These are phyloP conservation scores for Ustulina deusta DNA, from an alignment of 2,329 filamentous ascomycete species.

Conservation along the genomic window DNA sequence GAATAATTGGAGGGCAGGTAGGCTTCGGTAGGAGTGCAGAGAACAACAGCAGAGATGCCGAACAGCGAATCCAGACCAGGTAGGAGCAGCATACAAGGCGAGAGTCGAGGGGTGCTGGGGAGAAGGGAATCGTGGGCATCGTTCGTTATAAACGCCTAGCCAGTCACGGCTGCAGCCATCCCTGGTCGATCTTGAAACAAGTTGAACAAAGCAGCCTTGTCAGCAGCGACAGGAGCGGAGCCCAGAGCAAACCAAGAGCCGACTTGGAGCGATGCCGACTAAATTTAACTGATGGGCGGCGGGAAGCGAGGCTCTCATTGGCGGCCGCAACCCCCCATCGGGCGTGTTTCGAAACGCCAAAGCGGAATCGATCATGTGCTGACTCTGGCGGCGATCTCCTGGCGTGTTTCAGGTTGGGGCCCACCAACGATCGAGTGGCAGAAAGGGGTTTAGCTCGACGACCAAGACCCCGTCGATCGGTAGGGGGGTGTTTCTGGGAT, in stretches of 20 bases:
- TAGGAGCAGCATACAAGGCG: no score
- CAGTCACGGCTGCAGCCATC: slow-evolving; percentile 29
- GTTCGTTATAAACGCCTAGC: slow-evolving; percentile 29
- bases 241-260: not conserved
- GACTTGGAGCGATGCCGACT: slow-evolving; percentile 5
- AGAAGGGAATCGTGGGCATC: slow-evolving; percentile 21
- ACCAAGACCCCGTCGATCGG: slow-evolving; percentile 15
- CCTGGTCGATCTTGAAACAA: slow-evolving; percentile 32
- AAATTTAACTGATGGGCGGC: slow-evolving; percentile 39
- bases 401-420: slow-evolving; percentile 50
- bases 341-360: slow-evolving; percentile 51
- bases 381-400: slow-evolving; percentile 44
- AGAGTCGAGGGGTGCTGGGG: no score
- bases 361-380: slow-evolving; percentile 39
- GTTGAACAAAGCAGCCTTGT: slow-evolving; percentile 35
- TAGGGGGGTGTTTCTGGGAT: slow-evolving; percentile 20
- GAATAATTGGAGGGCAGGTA: slow-evolving; percentile 5
- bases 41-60: slow-evolving; percentile 1
- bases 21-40: slow-evolving; percentile 1
- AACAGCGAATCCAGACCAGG: slow-evolving; percentile 7
- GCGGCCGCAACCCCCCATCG: slow-evolving; percentile 36
- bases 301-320: slow-evolving; percentile 31
- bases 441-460: slow-evolving; percentile 37
- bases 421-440: slow-evolving; percentile 38
- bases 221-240: slow-evolving; percentile 26